These are phyloP conservation scores for Septoria petroselini DNA, from an alignment of 2,329 filamentous ascomycete species.

Conservation along the genomic window DNA sequence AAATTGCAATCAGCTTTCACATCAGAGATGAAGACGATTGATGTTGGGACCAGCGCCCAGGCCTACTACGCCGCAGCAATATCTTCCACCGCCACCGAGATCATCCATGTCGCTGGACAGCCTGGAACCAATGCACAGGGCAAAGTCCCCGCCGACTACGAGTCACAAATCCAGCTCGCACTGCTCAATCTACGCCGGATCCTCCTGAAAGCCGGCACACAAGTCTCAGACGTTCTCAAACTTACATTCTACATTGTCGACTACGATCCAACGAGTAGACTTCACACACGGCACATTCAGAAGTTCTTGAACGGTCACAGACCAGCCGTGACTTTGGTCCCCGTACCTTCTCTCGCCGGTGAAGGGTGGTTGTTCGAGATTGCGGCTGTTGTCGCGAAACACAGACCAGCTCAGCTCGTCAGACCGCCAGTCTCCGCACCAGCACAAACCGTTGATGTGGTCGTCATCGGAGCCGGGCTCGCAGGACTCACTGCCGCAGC, in stretches of 20 bases:
- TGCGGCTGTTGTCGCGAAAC: conserved; percentile 41
- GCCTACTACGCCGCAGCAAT: conserved; percentile 13
- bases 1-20: conserved; percentile 34
- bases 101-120: conserved; percentile 13
- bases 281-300: conserved; percentile 42
- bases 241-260: conserved; percentile 47
- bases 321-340: conserved; percentile 45
- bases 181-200: conserved; percentile 6
- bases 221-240: conserved; percentile 42
- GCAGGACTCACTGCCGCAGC: conserved; percentile 30
- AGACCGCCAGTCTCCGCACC: conserved; percentile 23
- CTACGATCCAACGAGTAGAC: conserved; percentile 41
- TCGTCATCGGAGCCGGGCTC: conserved; percentile 33
- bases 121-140: conserved; percentile 9
- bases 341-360: conserved; percentile 43
- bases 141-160: conserved; percentile 3
- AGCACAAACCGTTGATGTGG: conserved; percentile 24
- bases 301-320: conserved; percentile 42
- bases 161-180: conserved; percentile 9
- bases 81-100: conserved; percentile 3
- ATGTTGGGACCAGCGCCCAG: conserved; percentile 8
- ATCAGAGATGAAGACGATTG: conserved; percentile 19
- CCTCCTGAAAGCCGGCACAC: conserved; percentile 37
- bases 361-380: conserved; percentile 46
- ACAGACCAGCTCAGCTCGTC: conserved; percentile 26